Percentiles rank a stretch among this genome's conserved stretches.
These are phyloP conservation scores for Oxyria digyna DNA, from an alignment of 148 eudicot species.

Conservation along the genomic window DNA sequence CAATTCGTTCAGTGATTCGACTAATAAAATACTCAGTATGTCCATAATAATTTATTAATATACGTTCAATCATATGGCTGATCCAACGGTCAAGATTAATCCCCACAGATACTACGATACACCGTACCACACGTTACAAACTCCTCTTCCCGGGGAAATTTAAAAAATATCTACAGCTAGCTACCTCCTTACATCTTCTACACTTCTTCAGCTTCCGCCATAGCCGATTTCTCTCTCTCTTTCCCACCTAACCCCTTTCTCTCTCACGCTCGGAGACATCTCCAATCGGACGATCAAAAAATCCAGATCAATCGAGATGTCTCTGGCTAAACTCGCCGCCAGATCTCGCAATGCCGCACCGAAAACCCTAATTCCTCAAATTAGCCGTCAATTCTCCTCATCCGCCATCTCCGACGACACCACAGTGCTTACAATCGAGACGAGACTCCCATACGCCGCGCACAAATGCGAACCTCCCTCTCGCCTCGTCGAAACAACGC, in stretches of 20 bases:
- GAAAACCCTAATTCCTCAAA: slow-evolving; percentile 16
- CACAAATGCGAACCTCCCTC: slow-evolving; percentile 70
- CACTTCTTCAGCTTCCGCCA: neutral
- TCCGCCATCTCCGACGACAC: slow-evolving; percentile 18
- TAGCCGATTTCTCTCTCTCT: neutral
- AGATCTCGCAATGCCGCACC: slow-evolving; percentile 10
- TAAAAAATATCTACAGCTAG: neutral
- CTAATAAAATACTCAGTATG: too few species aligned
- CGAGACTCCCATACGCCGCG: slow-evolving; percentile 54
- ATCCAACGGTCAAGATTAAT: neutral
- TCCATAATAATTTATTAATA: too few species aligned
- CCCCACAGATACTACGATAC: neutral
- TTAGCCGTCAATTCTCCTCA: slow-evolving; percentile 27
- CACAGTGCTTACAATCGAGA: slow-evolving; percentile 56
- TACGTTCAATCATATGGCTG: too few species aligned
- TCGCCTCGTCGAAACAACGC: slow-evolving; percentile 39
- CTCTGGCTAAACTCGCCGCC: slow-evolving; percentile 23
- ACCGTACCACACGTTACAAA: neutral
- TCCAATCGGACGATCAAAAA: neutral
- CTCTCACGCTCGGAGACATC: neutral
- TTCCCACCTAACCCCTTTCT: neutral
- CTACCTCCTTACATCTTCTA: neutral
- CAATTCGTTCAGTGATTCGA: neutral
- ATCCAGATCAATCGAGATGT: slow-evolving; percentile 17
- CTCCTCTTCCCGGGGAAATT: slow-evolving; percentile 4